phyloP scores from a whole-genome alignment of 2,329 filamentous ascomycete species.

The Fusarium annulatum region DNA sequence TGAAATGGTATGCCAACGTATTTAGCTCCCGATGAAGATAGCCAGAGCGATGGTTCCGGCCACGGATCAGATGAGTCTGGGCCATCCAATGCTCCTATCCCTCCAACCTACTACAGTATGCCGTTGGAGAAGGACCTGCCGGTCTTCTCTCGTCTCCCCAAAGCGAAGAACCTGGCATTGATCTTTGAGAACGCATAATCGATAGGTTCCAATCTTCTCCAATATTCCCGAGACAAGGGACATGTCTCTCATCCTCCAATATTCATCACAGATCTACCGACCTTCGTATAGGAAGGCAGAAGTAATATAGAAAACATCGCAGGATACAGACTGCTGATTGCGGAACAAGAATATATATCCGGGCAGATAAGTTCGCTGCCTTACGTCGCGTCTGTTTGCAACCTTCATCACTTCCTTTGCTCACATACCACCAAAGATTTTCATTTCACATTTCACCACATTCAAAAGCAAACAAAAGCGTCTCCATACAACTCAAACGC shows the following conservation, averaged over 20 bases:
- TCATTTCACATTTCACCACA: no score
- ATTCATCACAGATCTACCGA: not conserved
- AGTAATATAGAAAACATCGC: not conserved
- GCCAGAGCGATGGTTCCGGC: not conserved
- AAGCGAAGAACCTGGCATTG: not conserved
- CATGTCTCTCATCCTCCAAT: no score
- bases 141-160: fast-evolving
- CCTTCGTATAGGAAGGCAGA: fast-evolving
- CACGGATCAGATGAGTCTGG: fast-evolving
- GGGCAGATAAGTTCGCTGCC: not conserved
- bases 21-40: not conserved
- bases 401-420: no score
- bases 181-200: not conserved
- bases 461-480: no score
- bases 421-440: no score
- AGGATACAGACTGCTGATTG: not conserved
- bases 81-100: not conserved
- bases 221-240: no score
- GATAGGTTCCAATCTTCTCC: no score
- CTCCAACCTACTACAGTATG: not conserved
- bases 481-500: no score
- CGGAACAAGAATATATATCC: not conserved
- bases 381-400: not conserved
- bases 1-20: not conserved
- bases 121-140: not conserved